Base-by-base conservation (phyloP, 345 rosid genomes). In the Dimocarpus longan region DNA sequence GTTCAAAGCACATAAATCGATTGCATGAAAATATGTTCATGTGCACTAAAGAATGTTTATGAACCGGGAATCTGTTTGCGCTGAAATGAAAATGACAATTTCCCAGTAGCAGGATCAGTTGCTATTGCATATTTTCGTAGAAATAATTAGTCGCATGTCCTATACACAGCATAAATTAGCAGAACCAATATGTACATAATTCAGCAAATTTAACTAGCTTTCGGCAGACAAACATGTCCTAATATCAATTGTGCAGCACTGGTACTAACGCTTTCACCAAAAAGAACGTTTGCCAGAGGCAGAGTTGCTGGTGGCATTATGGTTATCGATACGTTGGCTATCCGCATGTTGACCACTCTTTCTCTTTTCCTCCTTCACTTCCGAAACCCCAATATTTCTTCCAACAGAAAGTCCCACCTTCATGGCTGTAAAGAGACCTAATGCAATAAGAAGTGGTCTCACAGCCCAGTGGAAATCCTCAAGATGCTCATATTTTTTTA, bases 401-500 rank as follows among this genome's bases (percentile, higher is more conserved):
- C 93, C 87, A 0, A 86, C 82, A 15, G 81, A 86, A 68, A 83
- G 22, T 15, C 97, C 98, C 5, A 91, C 39, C 88, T 86, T 91
- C 88, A 90, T 78, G 2, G 92, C 89, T 37, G 97, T 86, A 66
- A 96, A 86, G 3, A 96, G 74, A 69, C 97, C 92, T 70, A 90
- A 70, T 1, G 93, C 93, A 75, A 93, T 84, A 70, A 94, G 80
- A 67, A 92, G 82, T 11, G 98, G 99, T 81, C 98, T 94, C 62
- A 94, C 94, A 22, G 90, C 89, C 99, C 98, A 96, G 81, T 94
- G 99, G 69, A 90, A 86, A 82, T 96, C 97, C 88, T 96, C 98
- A 2, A 96, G 92, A 85, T 96, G 99, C 78, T 93, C 89, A 81
- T 90, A 96, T 67, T 93, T 94, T 68, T 88, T 80, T 68, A 88